Evolutionary conservation across 1,284 basidiomycete genomes (phyloP), one percentile per base, ranked within the genome.

Genomic region (Tylopilus orsonianus): DNA sequence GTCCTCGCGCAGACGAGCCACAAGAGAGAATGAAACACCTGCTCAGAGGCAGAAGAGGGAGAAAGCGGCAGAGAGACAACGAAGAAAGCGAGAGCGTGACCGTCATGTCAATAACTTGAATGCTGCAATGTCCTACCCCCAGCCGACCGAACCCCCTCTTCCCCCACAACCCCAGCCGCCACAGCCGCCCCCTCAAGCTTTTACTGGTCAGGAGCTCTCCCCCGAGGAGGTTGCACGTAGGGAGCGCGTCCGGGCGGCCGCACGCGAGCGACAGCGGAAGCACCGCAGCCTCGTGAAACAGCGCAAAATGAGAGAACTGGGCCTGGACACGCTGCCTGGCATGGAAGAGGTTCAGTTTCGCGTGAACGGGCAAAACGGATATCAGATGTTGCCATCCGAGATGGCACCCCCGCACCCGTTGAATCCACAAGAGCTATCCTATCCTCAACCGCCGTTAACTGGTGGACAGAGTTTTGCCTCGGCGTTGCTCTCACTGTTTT

Each of bases 11-110:
- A 84, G 81, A 63, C 74, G 81, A n/a, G 44, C 24, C 20, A 70
- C 76, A 34, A 74, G 84, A 56, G 85, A 87, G 64, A 79, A 83
- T 73, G 85, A 87, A 71, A 83, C 83, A 5, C 77, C 80, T 23
- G 75, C 75, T 49, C 84, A 87, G 68, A 72, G 79, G 56, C 72
- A 78, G 57, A 89, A 89, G 62, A 78, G 87, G 53, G 85, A 86
- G 74, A 90, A 90, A 66, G 87, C 87, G 0, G 85, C 87, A 39
- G 87, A 90, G 65, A 74, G 87, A 48, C 87, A 90, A 64, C 77
- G 87, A 37, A 67, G 85, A 54, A 90, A 90, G 66, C 81, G 87
- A 46, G 85, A 87, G 70, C 77, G 85, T 57, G 87, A 90, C 71
- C 76, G 84, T 33, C 59, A 64, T 60, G 60, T 72, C 54, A 68